These are phyloP conservation scores for Laetiporus sulphureus DNA, from an alignment of 1,284 basidiomycete species.

Conservation along the genomic window DNA sequence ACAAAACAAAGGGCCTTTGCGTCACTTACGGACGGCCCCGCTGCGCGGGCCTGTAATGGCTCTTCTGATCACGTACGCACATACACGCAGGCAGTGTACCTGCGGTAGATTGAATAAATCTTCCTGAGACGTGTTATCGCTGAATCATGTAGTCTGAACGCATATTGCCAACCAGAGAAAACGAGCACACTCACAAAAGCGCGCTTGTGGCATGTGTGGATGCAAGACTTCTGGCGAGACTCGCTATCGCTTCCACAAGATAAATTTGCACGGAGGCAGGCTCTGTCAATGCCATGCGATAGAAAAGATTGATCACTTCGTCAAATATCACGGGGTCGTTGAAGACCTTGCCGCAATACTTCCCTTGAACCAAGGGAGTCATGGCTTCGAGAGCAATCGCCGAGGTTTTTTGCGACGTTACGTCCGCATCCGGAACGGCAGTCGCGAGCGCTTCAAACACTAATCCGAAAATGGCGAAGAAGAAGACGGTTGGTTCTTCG, in stretches of 20 bases:
- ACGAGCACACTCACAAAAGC: conserved; percentile 10
- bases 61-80: conserved; percentile 74
- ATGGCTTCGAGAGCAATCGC: conserved; percentile 74
- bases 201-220: conserved; percentile 10
- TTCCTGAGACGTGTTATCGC: conserved; percentile 33
- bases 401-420: conserved; percentile 39
- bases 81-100: conserved; percentile 77
- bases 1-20: too few relatives aligned
- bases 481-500: conserved; percentile 75
- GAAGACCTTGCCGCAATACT: conserved; percentile 78
- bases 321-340: conserved; percentile 81
- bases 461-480: conserved; percentile 88
- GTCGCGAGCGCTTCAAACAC: conserved; percentile 86
- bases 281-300: conserved; percentile 88
- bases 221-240: conserved; percentile 55
- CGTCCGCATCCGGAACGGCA: conserved; percentile 42
- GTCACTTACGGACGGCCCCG: conserved; percentile 49
- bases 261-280: conserved; percentile 66
- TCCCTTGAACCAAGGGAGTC: conserved; percentile 70
- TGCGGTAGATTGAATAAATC: conserved; percentile 33
- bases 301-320: conserved; percentile 85
- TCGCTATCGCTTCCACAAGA: conserved; percentile 68
- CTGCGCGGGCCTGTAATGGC: conserved; percentile 52
- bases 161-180: too few relatives aligned
- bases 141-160: conserved; percentile 7